Base-by-base conservation (phyloP, 495 filamentous ascomycete genomes). In the Friedmanniomyces endolithicus region DNA sequence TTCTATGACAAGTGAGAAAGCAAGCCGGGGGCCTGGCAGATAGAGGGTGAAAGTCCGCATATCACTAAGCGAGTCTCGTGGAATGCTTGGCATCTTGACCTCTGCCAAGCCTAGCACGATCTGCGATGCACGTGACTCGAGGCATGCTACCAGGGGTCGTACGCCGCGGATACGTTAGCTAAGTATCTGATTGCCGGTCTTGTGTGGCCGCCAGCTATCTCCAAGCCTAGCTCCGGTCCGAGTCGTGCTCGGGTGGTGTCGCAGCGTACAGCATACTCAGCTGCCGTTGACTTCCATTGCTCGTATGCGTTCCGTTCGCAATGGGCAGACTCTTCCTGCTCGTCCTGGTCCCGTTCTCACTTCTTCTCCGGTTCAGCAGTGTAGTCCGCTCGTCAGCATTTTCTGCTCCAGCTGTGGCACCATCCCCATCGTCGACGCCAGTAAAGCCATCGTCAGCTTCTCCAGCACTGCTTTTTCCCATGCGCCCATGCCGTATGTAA, bases 401-500 rank as follows among this genome's bases (percentile, higher is more conserved):
- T 6, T 49, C 46, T 12, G 44, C 41, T 20, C 20, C 9, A 19
- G n/a, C 34, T 19, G 23, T 29, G 2, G 14, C 52, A 23, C 41
- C 53, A 48, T 57, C 59, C 22, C 51, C 55, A n/a, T 50, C 54
- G 35, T 51, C 48, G 3, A 51, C 54, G 1, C 31, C 22, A 14
- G 14, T 9, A 4, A 35, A 39, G 6, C 1, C 37, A 14, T 50
- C 43, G n/a, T 24, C 48, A 47, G 55, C 59, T 1, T 22, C 55
- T 22, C 44, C 54, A 1, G 33, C 37, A 2, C 2, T 1, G 11
- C 35, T 37, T 14, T 53, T 55, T 7, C 4, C 43, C 27, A 17
- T 48, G 34, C 37, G 25, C 56, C 25, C 43, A 17, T 44, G 24
- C 31, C 65, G 72, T 63, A 77, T 27, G 65, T 94, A 85, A 65